Base-by-base conservation (phyloP, 1,284 basidiomycete genomes). In the Boletus calvinii region DNA sequence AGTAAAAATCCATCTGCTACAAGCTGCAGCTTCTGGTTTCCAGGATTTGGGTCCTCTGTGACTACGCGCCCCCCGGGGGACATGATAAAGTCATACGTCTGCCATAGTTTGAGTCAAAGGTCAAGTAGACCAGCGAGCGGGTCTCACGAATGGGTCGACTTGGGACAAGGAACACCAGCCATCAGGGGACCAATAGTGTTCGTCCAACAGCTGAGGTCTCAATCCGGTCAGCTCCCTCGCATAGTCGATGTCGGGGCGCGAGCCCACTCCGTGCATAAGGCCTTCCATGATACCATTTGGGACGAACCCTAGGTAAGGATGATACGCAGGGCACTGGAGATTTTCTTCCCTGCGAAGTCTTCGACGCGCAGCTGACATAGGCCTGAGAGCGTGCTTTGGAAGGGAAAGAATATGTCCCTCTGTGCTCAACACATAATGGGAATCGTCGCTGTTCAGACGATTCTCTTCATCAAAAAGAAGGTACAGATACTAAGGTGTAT, bases 371-470 rank as follows among this genome's bases (percentile, higher is more conserved):
- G 76, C 55, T 6, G 87, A 83, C 30, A 81, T 73, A 6, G 82
- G 78, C 55, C 75, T 78, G 17, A 86, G 70, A 40, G 81, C 73
- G 40, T 78, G 61, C 11, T 59, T 67, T 1, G 80, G 81, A 17
- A 97, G 77, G 17, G 77, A 78, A 24, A 98, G 75, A n/a, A 93
- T 80, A 65, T 98, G 95, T 0, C 94, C 94, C 70, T 98, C 94
- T 0, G 94, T 98, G 1, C 92, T 92, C 65, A 95, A 89, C 2
- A 97, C 89, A 57, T 86, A 88, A 62, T 90, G 85, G 2, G 85
- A 89, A 62, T 90, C 85, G 58, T 91, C 87, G 6, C 65, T 70
- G 62, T 94, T 84, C 30, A 93, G 66, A 0, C 78, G 77, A 59
- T 93, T 92, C 7, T 81, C 80, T 67, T 94, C 92, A 62, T 95